phyloP scores from a whole-genome alignment of 108 stramenopile species.

The Pseudonitzschia multiseries region DNA sequence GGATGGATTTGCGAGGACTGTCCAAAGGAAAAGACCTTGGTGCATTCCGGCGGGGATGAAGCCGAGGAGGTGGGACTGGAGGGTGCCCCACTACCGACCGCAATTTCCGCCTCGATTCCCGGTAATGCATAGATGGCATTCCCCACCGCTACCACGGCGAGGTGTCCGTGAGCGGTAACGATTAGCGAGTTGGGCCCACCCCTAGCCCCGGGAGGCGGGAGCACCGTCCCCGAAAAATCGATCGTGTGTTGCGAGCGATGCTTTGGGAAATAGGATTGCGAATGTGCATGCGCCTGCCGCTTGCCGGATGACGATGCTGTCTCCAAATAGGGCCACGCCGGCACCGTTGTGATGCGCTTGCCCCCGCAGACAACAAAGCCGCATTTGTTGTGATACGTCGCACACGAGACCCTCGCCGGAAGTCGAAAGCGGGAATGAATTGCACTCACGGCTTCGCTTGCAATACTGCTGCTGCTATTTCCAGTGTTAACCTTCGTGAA shows the following conservation, averaged over 20 bases:
- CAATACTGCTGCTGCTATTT: neutral
- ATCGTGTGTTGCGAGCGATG: conserved; percentile 4
- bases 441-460: neutral
- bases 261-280: neutral
- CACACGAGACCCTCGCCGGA: conserved; percentile 66
- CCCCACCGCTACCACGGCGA: conserved; percentile 72
- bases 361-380: conserved; percentile 80
- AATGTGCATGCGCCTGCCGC: neutral
- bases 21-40: conserved; percentile 64
- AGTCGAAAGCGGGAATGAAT: conserved; percentile 5
- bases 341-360: conserved; percentile 28
- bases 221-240: conserved; percentile 27
- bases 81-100: neutral
- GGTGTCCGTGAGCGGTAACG: conserved; percentile 56
- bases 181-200: conserved; percentile 64
- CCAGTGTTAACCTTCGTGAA: conserved; percentile 44
- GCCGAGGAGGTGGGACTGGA: neutral
- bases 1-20: conserved; percentile 82
- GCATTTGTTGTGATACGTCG: conserved; percentile 52
- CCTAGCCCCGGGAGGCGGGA: conserved; percentile 69
- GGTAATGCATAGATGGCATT: conserved; percentile 74
- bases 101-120: conserved; percentile 23
- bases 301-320: conserved; percentile 5
- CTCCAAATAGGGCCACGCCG: conserved; percentile 36
- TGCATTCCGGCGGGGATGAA: conserved; percentile 17